Percentiles rank a stretch among this genome's conserved stretches.
phyloP scores from a whole-genome alignment of 495 filamentous ascomycete genomes.

The Penicillium arizonense region DNA sequence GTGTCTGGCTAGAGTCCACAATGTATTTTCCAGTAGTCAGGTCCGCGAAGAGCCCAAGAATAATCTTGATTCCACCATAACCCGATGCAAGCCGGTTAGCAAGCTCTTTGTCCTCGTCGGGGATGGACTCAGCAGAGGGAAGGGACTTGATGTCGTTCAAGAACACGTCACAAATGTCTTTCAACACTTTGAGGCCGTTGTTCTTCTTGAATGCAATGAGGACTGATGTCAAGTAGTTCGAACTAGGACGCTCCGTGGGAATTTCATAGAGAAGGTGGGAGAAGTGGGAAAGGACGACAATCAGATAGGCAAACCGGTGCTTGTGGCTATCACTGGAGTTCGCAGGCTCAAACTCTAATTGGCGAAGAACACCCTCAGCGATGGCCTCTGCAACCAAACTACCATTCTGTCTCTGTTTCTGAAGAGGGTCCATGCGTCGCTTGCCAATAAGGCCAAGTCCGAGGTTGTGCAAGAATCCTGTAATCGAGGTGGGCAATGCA shows the following conservation, averaged over 20 bases:
- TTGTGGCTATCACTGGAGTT: constrained; percentile 41
- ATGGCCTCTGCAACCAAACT: constrained; percentile 73
- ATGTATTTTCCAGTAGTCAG: constrained; percentile 76
- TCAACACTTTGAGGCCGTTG: constrained; percentile 71
- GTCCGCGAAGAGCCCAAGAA: constrained; percentile 76
- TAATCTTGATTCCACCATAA: constrained; percentile 74
- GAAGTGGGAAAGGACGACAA: constrained; percentile 72
- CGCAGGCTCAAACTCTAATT: constrained; percentile 53
- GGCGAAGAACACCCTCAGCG: constrained; percentile 65
- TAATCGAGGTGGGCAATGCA: constrained; percentile 66
- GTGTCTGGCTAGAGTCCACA: constrained; percentile 66
- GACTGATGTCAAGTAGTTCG: constrained; percentile 74
- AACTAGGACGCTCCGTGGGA: constrained; percentile 54
- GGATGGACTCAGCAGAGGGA: constrained; percentile 29
- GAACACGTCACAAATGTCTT: constrained; percentile 70
- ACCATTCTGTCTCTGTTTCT: constrained; percentile 66
- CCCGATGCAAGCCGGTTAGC: constrained; percentile 52
- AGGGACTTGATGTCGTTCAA: constrained; percentile 60
- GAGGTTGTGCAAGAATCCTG: constrained; percentile 74
- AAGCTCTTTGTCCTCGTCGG: constrained; percentile 45
- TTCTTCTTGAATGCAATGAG: constrained; percentile 81
- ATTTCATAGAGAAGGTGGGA: constrained; percentile 77
- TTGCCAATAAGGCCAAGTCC: constrained; percentile 77
- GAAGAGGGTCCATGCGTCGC: constrained; percentile 60
- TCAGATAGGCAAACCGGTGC: constrained; percentile 71